Conservation (phyloP, 2,329 filamentous ascomycete species). For the Aspergillus sp. region DNA sequence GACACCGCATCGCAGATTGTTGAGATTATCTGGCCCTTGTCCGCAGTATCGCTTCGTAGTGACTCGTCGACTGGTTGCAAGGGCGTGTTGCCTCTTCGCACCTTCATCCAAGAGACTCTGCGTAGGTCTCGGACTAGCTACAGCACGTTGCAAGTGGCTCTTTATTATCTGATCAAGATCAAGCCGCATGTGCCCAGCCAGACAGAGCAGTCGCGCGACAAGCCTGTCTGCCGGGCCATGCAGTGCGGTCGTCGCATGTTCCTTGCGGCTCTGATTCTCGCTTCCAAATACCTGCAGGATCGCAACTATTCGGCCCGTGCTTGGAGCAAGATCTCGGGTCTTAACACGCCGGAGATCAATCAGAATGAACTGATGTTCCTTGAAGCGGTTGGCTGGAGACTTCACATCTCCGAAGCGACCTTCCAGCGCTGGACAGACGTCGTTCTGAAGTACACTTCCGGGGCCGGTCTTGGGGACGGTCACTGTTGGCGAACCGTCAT, state of each 20-base stretch:
- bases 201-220: slow-evolving; percentile 72
- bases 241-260: slow-evolving; percentile 98
- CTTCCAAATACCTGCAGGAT: slow-evolving; percentile 96
- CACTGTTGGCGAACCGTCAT: slow-evolving; percentile 44
- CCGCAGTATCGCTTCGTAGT: slow-evolving; percentile 68
- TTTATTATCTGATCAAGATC: slow-evolving; percentile 94
- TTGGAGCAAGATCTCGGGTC: slow-evolving; percentile 98
- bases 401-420: slow-evolving; percentile 82
- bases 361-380: slow-evolving; percentile 93
- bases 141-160: slow-evolving; percentile 89
- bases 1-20: slow-evolving; percentile 97
- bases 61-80: slow-evolving; percentile 60
- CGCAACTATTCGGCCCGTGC: slow-evolving; percentile 95
- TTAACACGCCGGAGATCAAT: slow-evolving; percentile 90
- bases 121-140: slow-evolving; percentile 93
- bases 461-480: slow-evolving; percentile 32
- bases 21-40: slow-evolving; percentile 92
- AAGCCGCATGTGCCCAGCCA: slow-evolving; percentile 79
- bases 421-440: slow-evolving; percentile 94
- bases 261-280: slow-evolving; percentile 84
- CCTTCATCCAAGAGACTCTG: slow-evolving; percentile 95
- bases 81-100: slow-evolving; percentile 79
- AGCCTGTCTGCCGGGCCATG: slow-evolving; percentile 66
- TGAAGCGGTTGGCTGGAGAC: slow-evolving; percentile 81
- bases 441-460: slow-evolving; percentile 74